Evolutionary conservation across 257 asterid species (phyloP).

Genomic region (Solanum phureja): DNA sequence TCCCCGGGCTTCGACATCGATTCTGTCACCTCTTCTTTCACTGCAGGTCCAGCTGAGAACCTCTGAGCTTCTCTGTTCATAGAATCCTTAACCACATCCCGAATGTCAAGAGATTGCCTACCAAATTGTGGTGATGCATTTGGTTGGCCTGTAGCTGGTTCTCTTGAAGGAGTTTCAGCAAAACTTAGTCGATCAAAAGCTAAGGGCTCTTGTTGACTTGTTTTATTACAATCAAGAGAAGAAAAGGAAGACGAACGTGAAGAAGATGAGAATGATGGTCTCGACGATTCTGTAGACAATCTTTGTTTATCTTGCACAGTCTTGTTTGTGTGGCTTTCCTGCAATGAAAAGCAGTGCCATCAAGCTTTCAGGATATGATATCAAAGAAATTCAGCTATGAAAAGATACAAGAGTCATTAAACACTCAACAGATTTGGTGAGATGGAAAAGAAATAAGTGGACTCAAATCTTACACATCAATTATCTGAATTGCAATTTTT

Average conservation of each 20-base stretch:
- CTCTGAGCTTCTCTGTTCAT: slow-evolving; percentile 69
- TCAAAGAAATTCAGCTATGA: not conserved
- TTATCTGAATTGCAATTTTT: not conserved
- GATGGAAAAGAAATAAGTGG: not conserved
- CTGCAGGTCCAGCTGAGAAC: slow-evolving; percentile 26
- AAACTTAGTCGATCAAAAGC: slow-evolving; percentile 46
- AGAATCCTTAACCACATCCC: slow-evolving; percentile 75
- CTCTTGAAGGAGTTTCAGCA: slow-evolving; percentile 62
- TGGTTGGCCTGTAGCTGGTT: slow-evolving; percentile 35
- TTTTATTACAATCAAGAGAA: slow-evolving; percentile 64
- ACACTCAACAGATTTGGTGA: not conserved
- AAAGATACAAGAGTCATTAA: not conserved
- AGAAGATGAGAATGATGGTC: slow-evolving; percentile 78
- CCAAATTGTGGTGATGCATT: slow-evolving; percentile 31
- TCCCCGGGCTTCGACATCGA: slow-evolving; percentile 16
- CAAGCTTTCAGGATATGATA: not conserved
- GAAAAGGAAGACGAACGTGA: slow-evolving; percentile 87
- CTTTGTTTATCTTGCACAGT: slow-evolving; percentile 47
- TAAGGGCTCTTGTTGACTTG: slow-evolving; percentile 43
- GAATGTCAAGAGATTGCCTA: slow-evolving; percentile 47
- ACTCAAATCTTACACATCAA: not conserved
- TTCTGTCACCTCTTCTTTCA: slow-evolving; percentile 30
- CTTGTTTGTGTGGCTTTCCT: slow-evolving; percentile 53
- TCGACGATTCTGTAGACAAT: slow-evolving; percentile 58
- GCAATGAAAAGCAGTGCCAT: slow-evolving; percentile 1